Base-by-base conservation (phyloP, 2,329 filamentous ascomycete genomes). In the Trichophyton equinum region DNA sequence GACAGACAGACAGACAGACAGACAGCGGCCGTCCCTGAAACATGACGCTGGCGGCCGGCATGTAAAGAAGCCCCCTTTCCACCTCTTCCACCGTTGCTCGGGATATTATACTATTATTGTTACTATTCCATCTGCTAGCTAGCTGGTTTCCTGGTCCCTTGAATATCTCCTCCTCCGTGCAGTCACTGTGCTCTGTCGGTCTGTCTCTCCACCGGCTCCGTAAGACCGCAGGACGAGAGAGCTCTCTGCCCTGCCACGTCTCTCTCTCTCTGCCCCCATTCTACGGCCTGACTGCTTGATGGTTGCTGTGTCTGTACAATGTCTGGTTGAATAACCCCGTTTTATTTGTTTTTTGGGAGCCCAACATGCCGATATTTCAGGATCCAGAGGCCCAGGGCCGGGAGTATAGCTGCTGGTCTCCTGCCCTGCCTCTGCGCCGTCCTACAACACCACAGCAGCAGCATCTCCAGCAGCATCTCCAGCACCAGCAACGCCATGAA, bases 321-420 rank as follows among this genome's bases (percentile, higher is more conserved):
- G 61, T 22, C 42, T 15, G 38, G 30, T n/a, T 60, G 56, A 27
- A 4, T 7, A 30, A n/a, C 46, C 44, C 3, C 53, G 27, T 61
- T 58, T 11, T 57, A 30, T 30, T 30, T 30, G 27, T 38, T 38
- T 38, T 38, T 38, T 57, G 40, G n/a, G 53, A 59, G 44, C 61
- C 53, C 59, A 67, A 59, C 53, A 70, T 70, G 68, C 68, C 68
- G 22, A 66, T 70, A 56, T 68, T 68, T 57, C 66, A 68, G 60
- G 67, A 68, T 61, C 65, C 63, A 33, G 67, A 75, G 67, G 69
- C 66, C 63, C 69, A 68, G 62, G 67, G 64, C 55, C 67, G 60
- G 62, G 46, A 30, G 56, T 61, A 57, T 67, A 67, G 69, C 69
- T 68, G 42, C 33, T 60, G 47, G 36, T 44, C 42, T 42, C 25